A percentile compares a stretch with the other conserved stretches of the same genome.
Conservation (phyloP, 2,329 filamentous ascomycete genomes). For the Botrytis tulipae region DNA sequence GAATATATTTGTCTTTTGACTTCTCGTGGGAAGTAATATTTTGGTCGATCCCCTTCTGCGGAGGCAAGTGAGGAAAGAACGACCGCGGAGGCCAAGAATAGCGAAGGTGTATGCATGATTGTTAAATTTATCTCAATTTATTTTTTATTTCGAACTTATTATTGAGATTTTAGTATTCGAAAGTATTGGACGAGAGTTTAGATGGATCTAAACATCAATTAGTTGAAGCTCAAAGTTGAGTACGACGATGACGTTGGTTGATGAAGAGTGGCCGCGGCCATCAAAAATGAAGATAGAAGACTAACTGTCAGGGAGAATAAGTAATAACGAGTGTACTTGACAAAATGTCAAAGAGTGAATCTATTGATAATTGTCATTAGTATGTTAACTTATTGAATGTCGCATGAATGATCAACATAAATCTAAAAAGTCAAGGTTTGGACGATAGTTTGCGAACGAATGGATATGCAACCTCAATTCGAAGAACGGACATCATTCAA, state of each 20-base stretch:
- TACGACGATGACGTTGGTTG: conserved; percentile 23
- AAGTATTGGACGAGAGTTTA: conserved; percentile 9
- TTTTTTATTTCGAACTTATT: conserved; percentile 5
- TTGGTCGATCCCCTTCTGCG: conserved; percentile 48
- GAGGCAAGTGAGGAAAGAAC: conserved; percentile 47
- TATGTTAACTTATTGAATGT: conserved; percentile 22
- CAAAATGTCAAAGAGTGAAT: conserved; percentile 53
- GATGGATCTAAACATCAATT: conserved; percentile 25
- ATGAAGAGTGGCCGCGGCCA: background rate
- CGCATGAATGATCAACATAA: conserved; percentile 35
- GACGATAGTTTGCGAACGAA: conserved; percentile 23
- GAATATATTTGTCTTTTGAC: conserved; percentile 50
- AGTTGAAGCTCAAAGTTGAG: conserved; percentile 30
- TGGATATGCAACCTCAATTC: conserved; percentile 26
- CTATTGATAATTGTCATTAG: conserved; percentile 31
- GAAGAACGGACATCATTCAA: background rate
- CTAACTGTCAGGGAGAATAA: conserved; percentile 50
- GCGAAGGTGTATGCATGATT: conserved; percentile 52
- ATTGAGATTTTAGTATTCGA: conserved; percentile 13
- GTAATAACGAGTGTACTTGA: conserved; percentile 59
- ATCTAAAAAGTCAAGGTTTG: background rate
- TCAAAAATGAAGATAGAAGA: conserved; percentile 24
- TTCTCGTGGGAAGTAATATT: conserved; percentile 57
- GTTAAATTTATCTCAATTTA: conserved; percentile 8
- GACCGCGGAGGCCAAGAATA: conserved; percentile 51